Percentiles rank a stretch among this genome's conserved stretches.
phyloP scores from a whole-genome alignment of 306 rosid genomes.

The Begonia fuchsioides region DNA sequence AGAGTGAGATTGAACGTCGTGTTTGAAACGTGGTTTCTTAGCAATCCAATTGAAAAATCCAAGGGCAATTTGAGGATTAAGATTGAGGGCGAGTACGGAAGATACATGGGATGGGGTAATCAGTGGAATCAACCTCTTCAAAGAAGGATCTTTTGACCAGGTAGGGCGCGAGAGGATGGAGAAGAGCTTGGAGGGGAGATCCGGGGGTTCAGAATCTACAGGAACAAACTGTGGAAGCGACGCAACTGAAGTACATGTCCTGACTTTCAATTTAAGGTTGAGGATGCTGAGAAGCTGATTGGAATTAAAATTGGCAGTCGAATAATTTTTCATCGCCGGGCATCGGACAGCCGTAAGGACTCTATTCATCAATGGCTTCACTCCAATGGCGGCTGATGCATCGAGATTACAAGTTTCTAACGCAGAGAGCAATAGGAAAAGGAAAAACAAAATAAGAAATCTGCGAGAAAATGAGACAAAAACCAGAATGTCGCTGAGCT shows the following conservation, averaged over 20 bases:
- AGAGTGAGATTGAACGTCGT: conserved; percentile 30
- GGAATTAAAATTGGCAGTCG: conserved; percentile 17
- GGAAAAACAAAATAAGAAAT: too few relatives aligned
- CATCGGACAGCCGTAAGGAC: conserved; percentile 5
- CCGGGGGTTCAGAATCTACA: conserved; percentile 4
- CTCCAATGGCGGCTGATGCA: not conserved
- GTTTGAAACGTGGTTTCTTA: conserved; percentile 25
- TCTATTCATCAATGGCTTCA: conserved; percentile 5
- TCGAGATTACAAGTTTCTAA: not conserved
- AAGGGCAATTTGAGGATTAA: conserved; percentile 45
- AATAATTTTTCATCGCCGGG: conserved; percentile 25
- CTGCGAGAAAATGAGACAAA: too few relatives aligned
- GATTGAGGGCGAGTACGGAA: conserved; percentile 36
- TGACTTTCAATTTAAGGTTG: conserved; percentile 3
- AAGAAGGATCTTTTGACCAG: conserved; percentile 48
- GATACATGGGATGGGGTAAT: conserved; percentile 42
- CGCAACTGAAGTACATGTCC: conserved; percentile 26
- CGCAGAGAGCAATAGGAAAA: too few relatives aligned
- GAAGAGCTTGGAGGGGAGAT: conserved; percentile 36
- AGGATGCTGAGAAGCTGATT: conserved; percentile 8
- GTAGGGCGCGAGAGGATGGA: conserved; percentile 39
- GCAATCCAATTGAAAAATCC: conserved; percentile 57
- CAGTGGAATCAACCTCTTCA: conserved; percentile 28
- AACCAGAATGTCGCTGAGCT: too few relatives aligned
- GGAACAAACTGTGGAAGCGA: conserved; percentile 15